These are phyloP conservation scores for Lolium multiflorum DNA, from an alignment of 176 grass and related monocot genomes.

Conservation along the genomic window DNA sequence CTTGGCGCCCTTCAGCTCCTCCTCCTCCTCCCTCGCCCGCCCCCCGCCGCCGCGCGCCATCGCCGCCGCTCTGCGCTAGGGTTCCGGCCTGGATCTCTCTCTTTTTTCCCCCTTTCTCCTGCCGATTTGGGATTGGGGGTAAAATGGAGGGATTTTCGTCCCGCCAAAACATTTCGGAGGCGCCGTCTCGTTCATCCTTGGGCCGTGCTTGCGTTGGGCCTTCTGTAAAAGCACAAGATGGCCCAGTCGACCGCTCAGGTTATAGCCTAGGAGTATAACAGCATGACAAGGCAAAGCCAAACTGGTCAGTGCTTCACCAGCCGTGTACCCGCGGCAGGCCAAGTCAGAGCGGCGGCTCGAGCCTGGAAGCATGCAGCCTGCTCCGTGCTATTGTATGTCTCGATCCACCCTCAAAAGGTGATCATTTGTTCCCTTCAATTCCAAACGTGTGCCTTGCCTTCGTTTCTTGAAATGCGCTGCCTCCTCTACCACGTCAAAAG, in stretches of 20 bases:
- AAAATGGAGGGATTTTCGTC: constrained; percentile 29
- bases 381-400: too few species aligned
- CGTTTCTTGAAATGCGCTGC: too few species aligned
- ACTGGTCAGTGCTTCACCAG: too few species aligned
- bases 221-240: neutral
- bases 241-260: too few species aligned
- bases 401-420: too few species aligned
- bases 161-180: constrained; percentile 51
- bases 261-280: neutral
- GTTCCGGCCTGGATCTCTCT: constrained; percentile 27
- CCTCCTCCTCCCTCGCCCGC: constrained; percentile 55
- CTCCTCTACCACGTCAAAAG: too few species aligned
- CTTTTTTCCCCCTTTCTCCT: neutral
- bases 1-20: constrained; percentile 74
- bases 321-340: too few species aligned
- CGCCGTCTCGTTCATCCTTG: neutral
- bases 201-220: neutral
- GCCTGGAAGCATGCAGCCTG: too few species aligned
- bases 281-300: too few species aligned
- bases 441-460: too few species aligned
- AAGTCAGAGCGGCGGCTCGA: too few species aligned
- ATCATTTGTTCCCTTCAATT: too few species aligned
- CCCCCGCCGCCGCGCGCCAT: constrained; percentile 43
- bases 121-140: neutral
- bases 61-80: constrained; percentile 21